Evolutionary conservation across 345 rosid species (phyloP).

Genomic region (Toxicodendron radicans): DNA sequence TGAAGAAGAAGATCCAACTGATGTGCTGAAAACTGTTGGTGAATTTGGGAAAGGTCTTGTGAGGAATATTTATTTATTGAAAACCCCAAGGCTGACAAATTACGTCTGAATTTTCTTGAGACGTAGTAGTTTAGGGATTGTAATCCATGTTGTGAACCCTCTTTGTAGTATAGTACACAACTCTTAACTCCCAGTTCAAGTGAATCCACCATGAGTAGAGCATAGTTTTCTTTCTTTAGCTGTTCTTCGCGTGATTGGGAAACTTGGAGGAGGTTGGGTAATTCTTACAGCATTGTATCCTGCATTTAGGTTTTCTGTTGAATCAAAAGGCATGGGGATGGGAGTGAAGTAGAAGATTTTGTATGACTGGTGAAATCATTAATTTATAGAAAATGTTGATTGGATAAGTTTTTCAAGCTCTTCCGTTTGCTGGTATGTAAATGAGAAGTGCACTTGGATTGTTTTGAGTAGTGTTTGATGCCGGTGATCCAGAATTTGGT

Average conservation of each 20-base stretch:
- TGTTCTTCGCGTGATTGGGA: background rate
- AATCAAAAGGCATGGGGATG: no score
- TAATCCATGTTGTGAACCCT: conserved; percentile 6
- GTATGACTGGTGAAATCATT: background rate
- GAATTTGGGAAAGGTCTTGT: conserved; percentile 87
- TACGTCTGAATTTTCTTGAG: background rate
- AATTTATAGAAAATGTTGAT: background rate
- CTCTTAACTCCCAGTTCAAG: background rate
- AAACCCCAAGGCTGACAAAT: conserved; percentile 43
- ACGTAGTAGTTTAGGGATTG: background rate
- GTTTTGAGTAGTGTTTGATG: no score
- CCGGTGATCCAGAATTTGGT: no score
- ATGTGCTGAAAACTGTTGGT: conserved; percentile 55
- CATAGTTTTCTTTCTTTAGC: background rate
- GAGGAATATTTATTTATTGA: conserved; percentile 60
- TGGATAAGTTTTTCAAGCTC: conserved; percentile 42
- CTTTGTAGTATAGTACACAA: background rate
- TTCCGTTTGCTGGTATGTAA: conserved; percentile 32
- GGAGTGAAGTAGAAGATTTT: background rate
- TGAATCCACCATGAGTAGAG: background rate
- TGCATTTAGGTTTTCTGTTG: background rate
- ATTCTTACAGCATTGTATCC: background rate
- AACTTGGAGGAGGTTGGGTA: background rate
- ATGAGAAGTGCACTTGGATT: no score
- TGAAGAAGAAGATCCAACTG: conserved; percentile 44